Base-by-base conservation (phyloP, 108 stramenopile species). In the Skeletonema grethae region DNA sequence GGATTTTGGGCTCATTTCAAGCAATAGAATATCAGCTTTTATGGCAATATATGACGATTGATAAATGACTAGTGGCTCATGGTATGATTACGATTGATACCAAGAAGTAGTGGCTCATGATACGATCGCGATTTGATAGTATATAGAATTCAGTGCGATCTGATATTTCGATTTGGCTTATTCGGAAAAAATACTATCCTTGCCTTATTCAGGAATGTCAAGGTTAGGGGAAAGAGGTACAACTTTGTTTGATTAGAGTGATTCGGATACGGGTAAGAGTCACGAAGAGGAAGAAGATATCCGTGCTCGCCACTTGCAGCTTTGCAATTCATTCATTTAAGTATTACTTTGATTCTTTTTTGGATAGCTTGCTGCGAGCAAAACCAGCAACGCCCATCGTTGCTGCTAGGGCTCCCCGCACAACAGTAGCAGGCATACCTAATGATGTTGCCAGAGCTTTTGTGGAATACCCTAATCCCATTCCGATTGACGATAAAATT, bases 1-100 rank as follows among this genome's bases (percentile, higher is more conserved):
- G 77, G 82, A 82, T 67, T 65, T 35, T 1, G 72, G 67, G 9
- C 62, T 82, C 22, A 60, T 82, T 48, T 82, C 82, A 15, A 73
- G 67, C 11, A 48, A 53, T 22, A 73, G 61, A 22, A 75, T 79
- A 10, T 34, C 32, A 41, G 18, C 56, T 7, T 75, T 55, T 30
- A 80, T 80, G 79, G 5, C n/a, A 5, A 16, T 63, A 48, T 80
- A 41, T 66, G 77, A 78, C 39, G 45, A 28, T 57, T 29, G 59
- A 48, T 16, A 18, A 5, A 48, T 48, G 18, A 28, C n/a, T 18
- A 48, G 16, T 48, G 46, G n/a, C 34, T 34, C 1, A 28, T 34
- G 34, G 8, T 7, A 34, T 34, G 34, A 34, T 34, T 34, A 1
- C 25, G 25, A 28, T 28, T 28, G n/a, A n/a, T n/a, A n/a, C n/a